Evolutionary conservation across 768 basidiomycete species (phyloP).

Genomic region (Cyclocybe aegerita): DNA sequence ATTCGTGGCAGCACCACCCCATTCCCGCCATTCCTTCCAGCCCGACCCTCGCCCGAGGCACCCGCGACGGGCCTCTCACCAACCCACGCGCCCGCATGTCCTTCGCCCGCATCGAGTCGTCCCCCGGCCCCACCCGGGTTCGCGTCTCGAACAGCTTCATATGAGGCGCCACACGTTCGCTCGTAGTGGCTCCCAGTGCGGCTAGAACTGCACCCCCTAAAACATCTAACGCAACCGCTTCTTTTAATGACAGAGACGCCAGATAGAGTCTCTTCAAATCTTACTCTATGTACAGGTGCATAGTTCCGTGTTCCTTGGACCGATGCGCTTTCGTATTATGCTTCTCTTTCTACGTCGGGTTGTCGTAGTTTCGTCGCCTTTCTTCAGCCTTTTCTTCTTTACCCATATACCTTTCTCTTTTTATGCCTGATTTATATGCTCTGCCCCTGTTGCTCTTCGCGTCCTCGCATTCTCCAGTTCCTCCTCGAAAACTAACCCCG

Average conservation of each 20-base stretch:
- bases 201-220: background rate
- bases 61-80: constrained; percentile 46
- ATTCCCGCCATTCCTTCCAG: constrained; percentile 29
- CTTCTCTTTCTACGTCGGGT: constrained; percentile 3
- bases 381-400: background rate
- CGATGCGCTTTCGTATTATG: constrained; percentile 4
- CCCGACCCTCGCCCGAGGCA: constrained; percentile 30
- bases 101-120: constrained; percentile 47
- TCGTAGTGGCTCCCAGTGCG: constrained; percentile 7
- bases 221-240: constrained; percentile 14
- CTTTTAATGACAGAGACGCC: constrained; percentile 12
- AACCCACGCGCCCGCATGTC: constrained; percentile 62
- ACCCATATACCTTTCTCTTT: constrained; percentile 1
- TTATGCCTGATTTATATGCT: constrained; percentile 11
- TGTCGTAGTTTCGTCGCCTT: constrained; percentile 1
- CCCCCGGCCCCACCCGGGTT: constrained; percentile 35
- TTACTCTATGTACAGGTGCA: constrained; percentile 13
- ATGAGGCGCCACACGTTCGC: constrained; percentile 18
- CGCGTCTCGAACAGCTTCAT: constrained; percentile 43
- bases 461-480: background rate
- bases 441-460: background rate
- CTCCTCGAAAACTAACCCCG: background rate
- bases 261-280: constrained; percentile 8
- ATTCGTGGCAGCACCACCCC: constrained; percentile 46
- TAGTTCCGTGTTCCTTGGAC: constrained; percentile 7